Conservation (phyloP, 164 flowering plant species). For the Umbellularia californica region DNA sequence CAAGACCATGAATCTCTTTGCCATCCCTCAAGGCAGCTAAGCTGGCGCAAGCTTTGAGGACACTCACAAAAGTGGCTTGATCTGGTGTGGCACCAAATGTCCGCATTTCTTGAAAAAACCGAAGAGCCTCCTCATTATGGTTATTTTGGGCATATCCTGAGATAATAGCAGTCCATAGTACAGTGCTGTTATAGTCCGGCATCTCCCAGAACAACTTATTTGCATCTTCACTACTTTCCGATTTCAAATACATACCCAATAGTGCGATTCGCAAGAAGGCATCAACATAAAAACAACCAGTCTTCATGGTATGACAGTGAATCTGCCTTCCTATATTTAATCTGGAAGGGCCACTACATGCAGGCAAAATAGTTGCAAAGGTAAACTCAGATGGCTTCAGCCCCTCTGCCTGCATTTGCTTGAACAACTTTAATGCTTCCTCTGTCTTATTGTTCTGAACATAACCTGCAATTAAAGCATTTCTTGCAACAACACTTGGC, state of each 20-base stretch:
- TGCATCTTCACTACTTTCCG: slow-evolving; percentile 43
- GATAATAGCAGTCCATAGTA: slow-evolving; percentile 80
- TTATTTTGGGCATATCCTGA: slow-evolving; percentile 69
- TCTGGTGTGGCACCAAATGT: slow-evolving; percentile 46
- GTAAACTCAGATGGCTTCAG: slow-evolving; percentile 67
- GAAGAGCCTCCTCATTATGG: slow-evolving; percentile 49
- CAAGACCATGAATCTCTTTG: slow-evolving; percentile 54
- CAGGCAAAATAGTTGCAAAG: slow-evolving; percentile 64
- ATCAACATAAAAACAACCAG: slow-evolving; percentile 39
- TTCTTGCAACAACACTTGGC: slow-evolving; percentile 57
- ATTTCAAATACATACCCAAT: slow-evolving; percentile 65
- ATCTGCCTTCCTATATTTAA: slow-evolving; percentile 60
- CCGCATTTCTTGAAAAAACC: slow-evolving; percentile 55
- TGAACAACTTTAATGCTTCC: slow-evolving; percentile 47
- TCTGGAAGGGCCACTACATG: slow-evolving; percentile 33
- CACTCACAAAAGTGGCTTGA: slow-evolving; percentile 80
- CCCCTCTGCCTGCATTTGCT: slow-evolving; percentile 46
- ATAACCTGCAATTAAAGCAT: slow-evolving; percentile 77
- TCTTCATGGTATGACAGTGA: slow-evolving; percentile 52
- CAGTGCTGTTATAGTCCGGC: slow-evolving; percentile 40
- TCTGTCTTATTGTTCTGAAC: slow-evolving; percentile 33
- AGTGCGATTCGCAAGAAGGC: slow-evolving; percentile 61
- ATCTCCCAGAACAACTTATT: slow-evolving; percentile 54
- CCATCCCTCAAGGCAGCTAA: slow-evolving; percentile 64
- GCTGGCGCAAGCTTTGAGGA: slow-evolving; percentile 65